phyloP scores from a whole-genome alignment of 2,329 filamentous ascomycete species.

The Hypoxylon sp. region DNA sequence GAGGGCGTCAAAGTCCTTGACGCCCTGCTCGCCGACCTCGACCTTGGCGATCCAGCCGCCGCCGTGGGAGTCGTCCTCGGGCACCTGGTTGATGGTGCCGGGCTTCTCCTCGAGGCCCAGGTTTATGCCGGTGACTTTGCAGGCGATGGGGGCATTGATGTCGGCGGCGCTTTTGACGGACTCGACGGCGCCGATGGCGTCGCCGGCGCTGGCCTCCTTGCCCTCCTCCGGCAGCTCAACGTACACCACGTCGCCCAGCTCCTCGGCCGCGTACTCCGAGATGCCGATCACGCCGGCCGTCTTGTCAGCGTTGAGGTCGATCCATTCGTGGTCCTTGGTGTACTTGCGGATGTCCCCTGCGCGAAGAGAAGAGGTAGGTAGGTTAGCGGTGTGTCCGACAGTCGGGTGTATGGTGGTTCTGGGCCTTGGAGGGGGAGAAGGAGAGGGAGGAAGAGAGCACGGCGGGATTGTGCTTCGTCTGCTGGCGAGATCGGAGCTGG shows the following conservation, averaged over 20 bases:
- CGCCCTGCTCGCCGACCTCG: conserved; percentile 70
- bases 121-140: conserved; percentile 80
- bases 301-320: conserved; percentile 84
- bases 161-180: conserved; percentile 99
- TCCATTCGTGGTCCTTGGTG: conserved; percentile 98
- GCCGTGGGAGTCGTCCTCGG: conserved; percentile 76
- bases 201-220: conserved; percentile 74
- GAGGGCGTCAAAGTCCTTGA: conserved; percentile 74
- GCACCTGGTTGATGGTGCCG: conserved; percentile 84
- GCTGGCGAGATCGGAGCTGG: conserved; percentile 50
- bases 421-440: conserved; percentile 44
- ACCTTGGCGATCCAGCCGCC: conserved; percentile 96
- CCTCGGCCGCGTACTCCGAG: conserved; percentile 87
- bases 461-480: not conserved
- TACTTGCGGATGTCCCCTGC: conserved; percentile 79
- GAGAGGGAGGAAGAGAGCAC: conserved; percentile 33
- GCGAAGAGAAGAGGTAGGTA: not conserved
- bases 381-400: not conserved
- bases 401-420: conserved; percentile 43
- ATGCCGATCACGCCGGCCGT: conserved; percentile 86
- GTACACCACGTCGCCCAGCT: conserved; percentile 95
- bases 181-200: conserved; percentile 92
- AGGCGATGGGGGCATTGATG: conserved; percentile 87
- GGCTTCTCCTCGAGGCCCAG: conserved; percentile 81
- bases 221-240: conserved; percentile 86